Percentiles rank a stretch among this genome's conserved stretches.
phyloP scores from a whole-genome alignment of 2,329 filamentous ascomycete species.

The Sclerotinia nivalis region DNA sequence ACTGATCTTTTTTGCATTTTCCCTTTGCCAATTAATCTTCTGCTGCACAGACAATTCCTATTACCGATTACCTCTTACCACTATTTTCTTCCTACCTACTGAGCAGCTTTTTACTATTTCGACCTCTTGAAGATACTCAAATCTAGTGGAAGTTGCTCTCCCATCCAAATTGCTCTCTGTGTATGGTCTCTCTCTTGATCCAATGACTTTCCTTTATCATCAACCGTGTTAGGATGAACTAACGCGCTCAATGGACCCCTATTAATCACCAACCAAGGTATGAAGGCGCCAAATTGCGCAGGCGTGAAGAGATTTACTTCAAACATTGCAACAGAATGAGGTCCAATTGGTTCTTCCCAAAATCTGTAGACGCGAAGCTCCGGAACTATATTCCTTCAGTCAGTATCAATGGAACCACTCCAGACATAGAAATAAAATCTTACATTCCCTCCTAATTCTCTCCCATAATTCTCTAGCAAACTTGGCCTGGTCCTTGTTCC shows the following conservation, averaged over 20 bases:
- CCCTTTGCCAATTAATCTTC: neutral
- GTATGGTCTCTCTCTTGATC: slow-evolving; percentile 45
- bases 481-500: slow-evolving; percentile 59
- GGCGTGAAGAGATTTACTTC: slow-evolving; percentile 88
- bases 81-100: neutral
- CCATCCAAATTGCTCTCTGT: slow-evolving; percentile 73
- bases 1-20: neutral
- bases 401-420: neutral
- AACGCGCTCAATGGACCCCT: slow-evolving; percentile 77
- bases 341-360: slow-evolving; percentile 76
- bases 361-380: slow-evolving; percentile 80
- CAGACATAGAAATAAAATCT: slow-evolving; percentile 35
- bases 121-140: slow-evolving; percentile 49
- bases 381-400: slow-evolving; percentile 58
- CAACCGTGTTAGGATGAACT: slow-evolving; percentile 80
- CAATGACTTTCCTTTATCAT: slow-evolving; percentile 46
- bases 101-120: slow-evolving; percentile 17
- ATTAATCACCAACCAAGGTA: slow-evolving; percentile 82
- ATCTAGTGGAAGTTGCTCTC: slow-evolving; percentile 64
- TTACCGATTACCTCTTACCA: neutral
- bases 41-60: neutral
- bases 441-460: slow-evolving; percentile 78
- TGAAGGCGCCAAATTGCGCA: slow-evolving; percentile 83
- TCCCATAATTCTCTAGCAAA: slow-evolving; percentile 76
- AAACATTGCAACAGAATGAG: slow-evolving; percentile 85